Evolutionary conservation across 441 rosid genomes (phyloP), one percentile per base, ranked within the genome.

Genomic region (Corymbia citriodora): DNA sequence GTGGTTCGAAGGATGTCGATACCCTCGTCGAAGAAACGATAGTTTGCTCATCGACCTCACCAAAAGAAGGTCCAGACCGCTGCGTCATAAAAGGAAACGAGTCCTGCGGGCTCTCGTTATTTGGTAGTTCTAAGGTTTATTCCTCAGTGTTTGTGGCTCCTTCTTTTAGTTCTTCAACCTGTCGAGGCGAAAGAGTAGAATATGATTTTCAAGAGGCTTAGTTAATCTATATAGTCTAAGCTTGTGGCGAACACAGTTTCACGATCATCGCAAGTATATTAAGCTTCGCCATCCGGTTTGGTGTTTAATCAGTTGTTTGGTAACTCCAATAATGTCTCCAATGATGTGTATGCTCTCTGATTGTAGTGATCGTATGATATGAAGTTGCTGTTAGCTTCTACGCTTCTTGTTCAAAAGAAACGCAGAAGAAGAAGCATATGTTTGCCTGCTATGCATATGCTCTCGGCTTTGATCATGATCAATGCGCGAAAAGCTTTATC

Each of bases 101-200:
- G 90, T 57, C 88, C 79, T 89, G 88, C 54, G 91, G 92, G 88
- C 57, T 90, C 25, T 91, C 95, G 5, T 79, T 79, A 79, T 90
- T 92, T 88, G 94, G 95, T 1, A 92, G 92, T 90, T 93, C 95
- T 54, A 95, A 92, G 93, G 96, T 95, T 87, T 95, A 94, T 92
- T 95, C 96, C 90, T 95, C 95, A 87, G 95, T 95, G 57, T 70
- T 93, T 55, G 94, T 94, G 63, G 94, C 95, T 88, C 95, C 96
- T 88, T 94, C 95, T 59, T 94, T 94, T 89, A 92, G 89, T 93
- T 91, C 90, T 85, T 89, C 90, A 61, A 12, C 88, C 10, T 79
- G 74, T 83, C 90, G 90, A 88, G 91, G 29, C 48, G 82, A 81
- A 54, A 74, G 85, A 74, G 85, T 29, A 21, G 6, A 74, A 21